phyloP scores from a whole-genome alignment of 2,329 filamentous ascomycete genomes.

The Botrytis galanthina region DNA sequence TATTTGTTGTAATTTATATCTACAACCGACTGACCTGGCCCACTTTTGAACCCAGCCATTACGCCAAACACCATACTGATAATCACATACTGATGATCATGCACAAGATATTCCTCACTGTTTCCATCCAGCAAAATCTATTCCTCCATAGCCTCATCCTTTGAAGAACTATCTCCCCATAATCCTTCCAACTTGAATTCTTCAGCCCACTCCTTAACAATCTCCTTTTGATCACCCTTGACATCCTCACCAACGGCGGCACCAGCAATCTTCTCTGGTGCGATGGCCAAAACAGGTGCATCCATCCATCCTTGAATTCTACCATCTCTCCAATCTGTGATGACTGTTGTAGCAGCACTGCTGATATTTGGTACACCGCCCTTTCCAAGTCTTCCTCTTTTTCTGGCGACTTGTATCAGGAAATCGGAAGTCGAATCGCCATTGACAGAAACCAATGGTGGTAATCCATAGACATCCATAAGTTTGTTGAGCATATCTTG shows the following conservation, averaged over 20 bases:
- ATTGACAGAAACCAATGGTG: slow-evolving; percentile 67
- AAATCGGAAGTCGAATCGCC: slow-evolving; percentile 86
- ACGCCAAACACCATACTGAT: slow-evolving; percentile 14
- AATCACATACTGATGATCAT: slow-evolving; percentile 4
- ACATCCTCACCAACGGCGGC: slow-evolving; percentile 47
- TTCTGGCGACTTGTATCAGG: slow-evolving; percentile 89
- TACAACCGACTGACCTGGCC: slow-evolving; percentile 10
- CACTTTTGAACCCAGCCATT: slow-evolving; percentile 14
- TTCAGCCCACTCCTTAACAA: slow-evolving; percentile 88
- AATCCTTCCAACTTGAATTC: slow-evolving; percentile 95
- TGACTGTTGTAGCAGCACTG: slow-evolving; percentile 85
- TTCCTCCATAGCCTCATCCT: slow-evolving; percentile 34
- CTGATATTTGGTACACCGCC: slow-evolving; percentile 88
- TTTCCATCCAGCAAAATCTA: slow-evolving; percentile 18
- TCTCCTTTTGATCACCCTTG: slow-evolving; percentile 71
- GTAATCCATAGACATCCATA: slow-evolving; percentile 78
- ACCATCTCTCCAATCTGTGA: slow-evolving; percentile 96
- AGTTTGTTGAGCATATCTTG: slow-evolving; percentile 75
- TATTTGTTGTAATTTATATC: slow-evolving; percentile 6
- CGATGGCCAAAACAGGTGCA: slow-evolving; percentile 64
- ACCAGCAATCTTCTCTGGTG: slow-evolving; percentile 38
- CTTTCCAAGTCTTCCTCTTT: slow-evolving; percentile 82
- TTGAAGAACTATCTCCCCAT: slow-evolving; percentile 64
- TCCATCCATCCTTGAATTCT: slow-evolving; percentile 91
- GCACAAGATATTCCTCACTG: neutral